Base-by-base conservation (phyloP, 108 stramenopile genomes). In the Thalassiosira profunda region DNA sequence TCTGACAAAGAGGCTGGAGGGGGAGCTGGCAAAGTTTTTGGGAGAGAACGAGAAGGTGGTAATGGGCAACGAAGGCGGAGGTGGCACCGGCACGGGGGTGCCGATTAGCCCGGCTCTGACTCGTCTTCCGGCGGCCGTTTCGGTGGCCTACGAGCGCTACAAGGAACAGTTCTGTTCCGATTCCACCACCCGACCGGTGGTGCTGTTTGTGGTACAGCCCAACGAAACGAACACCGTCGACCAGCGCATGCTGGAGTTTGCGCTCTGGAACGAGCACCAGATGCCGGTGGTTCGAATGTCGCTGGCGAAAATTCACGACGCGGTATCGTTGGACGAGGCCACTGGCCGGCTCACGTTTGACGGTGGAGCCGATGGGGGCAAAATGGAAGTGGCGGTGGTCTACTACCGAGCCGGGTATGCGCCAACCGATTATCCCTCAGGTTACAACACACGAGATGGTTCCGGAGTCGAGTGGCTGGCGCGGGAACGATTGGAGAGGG, bases 391-490 rank as follows among this genome's bases (percentile, higher is more conserved):
- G 23, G 79, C 88, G 4, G 92, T 98, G 4, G 93, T 96, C 1
- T 99, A 99, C 79, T 98, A 82, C 70, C 89, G 99, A 5, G 95
- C 98, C 11, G 98, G 96, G 28, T 99, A 99, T 86, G 85, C 97
- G 11, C 99, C 99, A 14, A 83, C 82, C 25, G 99, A 99, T 53
- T 99, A 98, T 72, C 87, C 87, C 1, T 80, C 81, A 61, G 90
- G 86, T 1, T 65, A 80, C 38, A 86, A 89, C 25, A 76, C 53
- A 7, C 31, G 36, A 0, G 60, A 71, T 61, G 41, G 60, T 15
- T 35, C 37, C 31, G 92, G 88, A 2, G 59, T 76, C 26, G 96
- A 96, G 72, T 99, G 98, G 98, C 63, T 86, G 14, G 97, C 96
- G 2, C 81, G 98, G 15, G 73, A 73, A 34, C 62, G 53, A 11